phyloP scores from a whole-genome alignment of 192 early-diverging fungal genomes.

The Piromyces finnis region DNA sequence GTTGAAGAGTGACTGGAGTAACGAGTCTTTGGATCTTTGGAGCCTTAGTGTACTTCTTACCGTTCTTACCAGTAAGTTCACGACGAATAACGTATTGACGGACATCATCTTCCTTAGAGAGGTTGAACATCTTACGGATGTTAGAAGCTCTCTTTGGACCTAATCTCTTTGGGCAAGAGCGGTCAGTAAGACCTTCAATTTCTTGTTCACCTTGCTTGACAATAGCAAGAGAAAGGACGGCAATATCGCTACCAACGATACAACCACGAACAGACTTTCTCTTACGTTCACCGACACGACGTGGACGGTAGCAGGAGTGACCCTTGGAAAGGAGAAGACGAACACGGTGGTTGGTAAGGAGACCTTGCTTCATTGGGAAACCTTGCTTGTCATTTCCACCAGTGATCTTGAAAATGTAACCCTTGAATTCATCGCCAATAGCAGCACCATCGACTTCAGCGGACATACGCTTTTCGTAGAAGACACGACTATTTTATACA shows the following conservation, averaged over 20 bases:
- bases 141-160: constrained; percentile 97
- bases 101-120: constrained; percentile 96
- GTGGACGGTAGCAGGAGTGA: constrained; percentile 96
- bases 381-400: constrained; percentile 99
- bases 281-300: constrained; percentile 95
- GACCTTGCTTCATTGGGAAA: constrained; percentile 99
- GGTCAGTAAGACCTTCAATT: constrained; percentile 90
- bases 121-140: constrained; percentile 98
- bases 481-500: constrained; percentile 50
- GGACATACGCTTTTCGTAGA: constrained; percentile 97
- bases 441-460: constrained; percentile 88
- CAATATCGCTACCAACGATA: constrained; percentile 86
- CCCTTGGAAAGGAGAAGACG: constrained; percentile 57
- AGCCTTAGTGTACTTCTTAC: constrained; percentile 94
- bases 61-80: constrained; percentile 58
- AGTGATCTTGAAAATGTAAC: constrained; percentile 97
- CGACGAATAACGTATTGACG: constrained; percentile 99
- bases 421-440: constrained; percentile 99
- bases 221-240: constrained; percentile 84
- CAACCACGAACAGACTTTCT: constrained; percentile 98
- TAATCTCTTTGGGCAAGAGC: constrained; percentile 82
- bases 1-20: constrained; percentile 89
- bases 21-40: constrained; percentile 97
- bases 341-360: constrained; percentile 28
- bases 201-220: constrained; percentile 94